A percentile compares a stretch with the other conserved stretches of the same genome.
Evolutionary conservation across 192 early-diverging fungal species (phyloP).

Genomic region (Mycoemilia scoparia): DNA sequence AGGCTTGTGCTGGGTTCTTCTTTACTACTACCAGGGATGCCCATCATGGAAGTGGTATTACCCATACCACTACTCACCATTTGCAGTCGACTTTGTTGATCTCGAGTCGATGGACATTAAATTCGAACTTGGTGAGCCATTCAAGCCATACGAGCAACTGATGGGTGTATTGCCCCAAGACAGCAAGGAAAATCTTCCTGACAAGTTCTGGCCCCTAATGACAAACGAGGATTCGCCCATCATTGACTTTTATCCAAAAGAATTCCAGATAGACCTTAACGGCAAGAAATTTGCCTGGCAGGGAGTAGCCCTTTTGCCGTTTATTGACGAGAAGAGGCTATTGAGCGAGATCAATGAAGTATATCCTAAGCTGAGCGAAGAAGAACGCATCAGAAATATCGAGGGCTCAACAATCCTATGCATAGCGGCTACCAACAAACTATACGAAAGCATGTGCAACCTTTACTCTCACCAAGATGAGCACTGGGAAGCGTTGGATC

Average conservation of each 20-base stretch:
- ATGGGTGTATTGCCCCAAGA: slow-evolving; percentile 92
- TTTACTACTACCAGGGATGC: slow-evolving; percentile 89
- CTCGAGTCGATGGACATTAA: slow-evolving; percentile 50
- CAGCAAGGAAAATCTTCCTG: slow-evolving; percentile 37
- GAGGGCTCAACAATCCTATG: slow-evolving; percentile 37
- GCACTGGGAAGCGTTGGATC: slow-evolving; percentile 27
- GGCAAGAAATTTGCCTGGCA: slow-evolving; percentile 93
- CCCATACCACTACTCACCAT: slow-evolving; percentile 90
- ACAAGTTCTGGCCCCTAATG: slow-evolving; percentile 58
- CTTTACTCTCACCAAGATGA: slow-evolving; percentile 10
- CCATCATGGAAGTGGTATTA: slow-evolving; percentile 97
- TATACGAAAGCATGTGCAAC: slow-evolving; percentile 36
- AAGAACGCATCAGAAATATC: slow-evolving; percentile 60
- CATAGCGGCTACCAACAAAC: slow-evolving; percentile 37
- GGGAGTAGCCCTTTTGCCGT: slow-evolving; percentile 83
- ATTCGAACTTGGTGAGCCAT: slow-evolving; percentile 70
- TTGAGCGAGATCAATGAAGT: slow-evolving; percentile 47
- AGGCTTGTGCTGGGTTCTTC: slow-evolving; percentile 89
- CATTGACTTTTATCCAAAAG: slow-evolving; percentile 83
- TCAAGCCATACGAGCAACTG: slow-evolving; percentile 85
- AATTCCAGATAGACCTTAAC: slow-evolving; percentile 83
- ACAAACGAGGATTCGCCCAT: slow-evolving; percentile 64
- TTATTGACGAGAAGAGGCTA: slow-evolving; percentile 76
- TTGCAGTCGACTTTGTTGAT: slow-evolving; percentile 65
- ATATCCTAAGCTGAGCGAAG: slow-evolving; percentile 43